These are phyloP conservation scores for Houttuynia cordata DNA, from an alignment of 164 flowering plant genomes.

Conservation along the genomic window DNA sequence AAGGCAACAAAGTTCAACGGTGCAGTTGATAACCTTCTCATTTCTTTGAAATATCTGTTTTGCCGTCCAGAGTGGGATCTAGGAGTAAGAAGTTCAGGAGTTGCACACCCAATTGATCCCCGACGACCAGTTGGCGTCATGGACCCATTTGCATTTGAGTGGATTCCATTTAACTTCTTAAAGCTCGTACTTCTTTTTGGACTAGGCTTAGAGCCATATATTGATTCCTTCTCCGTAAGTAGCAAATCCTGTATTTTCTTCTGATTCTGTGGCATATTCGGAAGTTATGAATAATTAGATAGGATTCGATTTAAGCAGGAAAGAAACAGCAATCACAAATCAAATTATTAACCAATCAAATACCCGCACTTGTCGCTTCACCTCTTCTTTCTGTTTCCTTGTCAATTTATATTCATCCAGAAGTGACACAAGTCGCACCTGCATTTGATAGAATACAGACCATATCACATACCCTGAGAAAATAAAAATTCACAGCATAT, in stretches of 20 bases:
- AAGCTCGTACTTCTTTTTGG: constrained; percentile 67
- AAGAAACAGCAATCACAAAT: too few species aligned
- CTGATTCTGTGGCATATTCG: constrained; percentile 45
- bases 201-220: constrained; percentile 88
- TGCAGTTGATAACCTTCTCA: constrained; percentile 64
- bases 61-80: constrained; percentile 78
- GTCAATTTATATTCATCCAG: constrained; percentile 71
- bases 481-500: background rate
- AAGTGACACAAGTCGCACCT: constrained; percentile 61
- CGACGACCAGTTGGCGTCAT: constrained; percentile 77
- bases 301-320: background rate
- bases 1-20: constrained; percentile 76
- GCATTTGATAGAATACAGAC: constrained; percentile 4
- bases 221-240: constrained; percentile 71
- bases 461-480: background rate
- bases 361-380: constrained; percentile 67
- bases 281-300: background rate
- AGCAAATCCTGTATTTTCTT: constrained; percentile 86
- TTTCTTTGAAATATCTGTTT: constrained; percentile 77
- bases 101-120: constrained; percentile 47
- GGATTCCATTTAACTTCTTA: constrained; percentile 53
- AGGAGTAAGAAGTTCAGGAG: constrained; percentile 67
- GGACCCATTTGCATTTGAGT: constrained; percentile 67
- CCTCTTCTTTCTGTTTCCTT: constrained; percentile 74
- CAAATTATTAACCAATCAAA: background rate